Base-by-base conservation (phyloP, 345 rosid genomes). In the Eucalyptus caleyi region DNA sequence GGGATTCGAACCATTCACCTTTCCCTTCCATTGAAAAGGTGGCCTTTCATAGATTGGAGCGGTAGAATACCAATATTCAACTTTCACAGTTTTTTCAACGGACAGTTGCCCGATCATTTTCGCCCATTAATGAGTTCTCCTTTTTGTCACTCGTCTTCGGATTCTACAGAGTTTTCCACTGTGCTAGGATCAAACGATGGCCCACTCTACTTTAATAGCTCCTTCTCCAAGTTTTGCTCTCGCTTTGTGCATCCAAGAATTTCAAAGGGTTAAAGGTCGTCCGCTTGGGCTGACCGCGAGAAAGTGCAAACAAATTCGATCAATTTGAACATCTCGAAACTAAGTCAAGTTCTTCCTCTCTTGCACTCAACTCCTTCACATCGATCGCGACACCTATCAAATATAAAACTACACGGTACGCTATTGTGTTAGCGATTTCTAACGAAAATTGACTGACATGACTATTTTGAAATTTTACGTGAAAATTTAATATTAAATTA, bases 371-470 rank as follows among this genome's bases (percentile, higher is more conserved):
- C 37, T n/a, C 77, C 77, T 60, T 65, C 21, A 1, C 1, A 32
- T 67, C 4, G 6, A 16, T 8, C 4, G 42, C 2, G 23, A 67
- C 80, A 16, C 44, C 40, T 34, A 18, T 34, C 11, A 9, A 34
- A 16, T 37, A 21, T 32, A 8, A 18, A 62, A 62, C 7, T 9
- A 30, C 62, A 26, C 30, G 14, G 13, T 26, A 56, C 13, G 30
- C 6, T 24, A 1, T 56, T 56, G 6, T 23, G 6, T 24, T 26
- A 23, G 30, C 9, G 2, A 62, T 62, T 62, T 15, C 3, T 11
- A 14, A 7, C 9, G 5, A 30, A 65, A 34, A 69, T 69, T 69
- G 1, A 69, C 0, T 1, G 0, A 3, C 37, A 18, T 18, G 2
- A 32, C 4, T 69, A 16, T 10, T 3, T 18, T 34, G 1, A 0